Evolutionary conservation across 495 filamentous ascomycete species (phyloP), one percentile per base, ranked within the genome.

Genomic region (Astrothelium macrocarpum): DNA sequence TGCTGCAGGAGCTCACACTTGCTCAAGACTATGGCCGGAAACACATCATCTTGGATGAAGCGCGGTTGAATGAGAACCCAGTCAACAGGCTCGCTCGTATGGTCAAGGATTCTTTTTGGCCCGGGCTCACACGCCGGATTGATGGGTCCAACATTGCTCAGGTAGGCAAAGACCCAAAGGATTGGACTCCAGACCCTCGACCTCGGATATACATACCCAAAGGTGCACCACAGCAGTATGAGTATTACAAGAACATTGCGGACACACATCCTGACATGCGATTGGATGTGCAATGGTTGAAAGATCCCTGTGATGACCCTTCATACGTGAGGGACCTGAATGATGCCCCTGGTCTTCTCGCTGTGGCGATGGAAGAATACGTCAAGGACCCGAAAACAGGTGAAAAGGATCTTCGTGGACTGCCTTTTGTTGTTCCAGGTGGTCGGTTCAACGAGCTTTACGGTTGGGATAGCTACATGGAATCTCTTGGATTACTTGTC

Each of bases 401-500:
- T 18, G 76, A 87, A 70, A 83, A 80, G 62, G 84, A 85, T 1
- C 72, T 91, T 7, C 75, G 77, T n/a, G 94, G 95, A 32, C 81
- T 92, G 53, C 94, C 94, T 0, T 98, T 97, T 69, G 90, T 97
- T 25, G 94, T 98, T 25, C 94, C 94, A 0, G 95, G 94, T 42
- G 94, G 92, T 18, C 82, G 94, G 29, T 98, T 98, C 83, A 98
- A 97, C 75, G 94, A 98, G 72, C 74, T 97, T 26, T 98, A 98
- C 71, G 90, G 86, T 60, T 98, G 94, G 94, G 94, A 98, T 73
- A 95, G 90, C 71, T 97, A 95, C 76, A 96, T 98, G 89, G 90
- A 90, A 69, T 90, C 92, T 9, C 78, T 97, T 11, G 91, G 92
- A 3, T 79, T 98, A 65, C 74, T 97, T 43, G 85, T 85, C 65